Evolutionary conservation across 805 yeast species (phyloP).

Genomic region (Metschnikowia aberdeeniae): DNA sequence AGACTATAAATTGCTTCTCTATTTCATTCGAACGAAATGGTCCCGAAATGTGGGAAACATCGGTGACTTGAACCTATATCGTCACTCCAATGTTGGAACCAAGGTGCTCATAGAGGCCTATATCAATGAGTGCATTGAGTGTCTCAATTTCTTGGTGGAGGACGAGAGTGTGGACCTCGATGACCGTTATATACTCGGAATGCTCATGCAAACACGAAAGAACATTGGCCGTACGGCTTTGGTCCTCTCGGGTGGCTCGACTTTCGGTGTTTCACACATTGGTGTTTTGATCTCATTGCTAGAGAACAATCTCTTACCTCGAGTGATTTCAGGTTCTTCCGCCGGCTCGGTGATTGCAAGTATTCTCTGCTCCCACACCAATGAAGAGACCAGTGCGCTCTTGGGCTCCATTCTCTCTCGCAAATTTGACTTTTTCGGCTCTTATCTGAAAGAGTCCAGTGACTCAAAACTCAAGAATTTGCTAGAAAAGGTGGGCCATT

Average conservation of each 20-base stretch:
- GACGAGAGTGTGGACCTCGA: slow-evolving; percentile 46
- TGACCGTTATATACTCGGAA: slow-evolving; percentile 66
- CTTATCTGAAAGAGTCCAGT: slow-evolving; percentile 19
- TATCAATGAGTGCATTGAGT: slow-evolving; percentile 64
- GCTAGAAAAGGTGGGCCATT: slow-evolving; percentile 39
- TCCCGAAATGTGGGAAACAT: slow-evolving; percentile 81
- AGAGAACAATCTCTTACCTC: slow-evolving; percentile 73
- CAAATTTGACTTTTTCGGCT: slow-evolving; percentile 48
- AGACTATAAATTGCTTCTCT: slow-evolving; percentile 61
- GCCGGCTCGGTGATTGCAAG: slow-evolving; percentile 96
- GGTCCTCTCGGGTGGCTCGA: slow-evolving; percentile 94
- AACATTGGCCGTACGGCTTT: slow-evolving; percentile 93
- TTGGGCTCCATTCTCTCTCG: slow-evolving; percentile 59
- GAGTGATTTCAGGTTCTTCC: slow-evolving; percentile 88
- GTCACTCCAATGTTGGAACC: slow-evolving; percentile 81
- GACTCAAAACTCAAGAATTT: slow-evolving; percentile 50
- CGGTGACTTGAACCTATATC: slow-evolving; percentile 74
- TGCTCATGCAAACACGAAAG: slow-evolving; percentile 81
- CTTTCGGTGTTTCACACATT: slow-evolving; percentile 87
- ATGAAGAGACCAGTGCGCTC: slow-evolving; percentile 60
- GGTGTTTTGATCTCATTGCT: slow-evolving; percentile 83
- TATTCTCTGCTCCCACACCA: slow-evolving; percentile 74
- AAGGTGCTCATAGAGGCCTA: slow-evolving; percentile 80
- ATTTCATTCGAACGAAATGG: slow-evolving; percentile 80
- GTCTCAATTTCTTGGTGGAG: slow-evolving; percentile 38